Evolutionary conservation across 257 asterid genomes (phyloP).

Genomic region (Solanum piurae): DNA sequence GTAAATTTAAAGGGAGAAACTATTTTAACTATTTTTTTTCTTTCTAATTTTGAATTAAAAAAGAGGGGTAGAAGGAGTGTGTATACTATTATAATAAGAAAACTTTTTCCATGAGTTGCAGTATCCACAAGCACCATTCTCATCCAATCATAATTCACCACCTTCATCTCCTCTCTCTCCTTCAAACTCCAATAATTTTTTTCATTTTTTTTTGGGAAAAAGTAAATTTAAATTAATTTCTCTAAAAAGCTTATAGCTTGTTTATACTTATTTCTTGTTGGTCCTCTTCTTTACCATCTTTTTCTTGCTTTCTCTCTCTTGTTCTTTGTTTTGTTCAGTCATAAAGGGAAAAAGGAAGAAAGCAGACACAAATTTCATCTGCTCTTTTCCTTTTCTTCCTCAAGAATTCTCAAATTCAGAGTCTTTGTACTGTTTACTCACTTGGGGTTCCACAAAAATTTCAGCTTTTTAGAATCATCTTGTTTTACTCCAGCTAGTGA

Average conservation of each 20-base stretch:
- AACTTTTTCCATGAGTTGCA: slow-evolving; percentile 37
- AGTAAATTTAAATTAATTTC: slow-evolving; percentile 30
- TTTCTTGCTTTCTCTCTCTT: slow-evolving; percentile 16
- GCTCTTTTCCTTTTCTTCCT: slow-evolving; percentile 18
- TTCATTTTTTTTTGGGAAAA: neutral
- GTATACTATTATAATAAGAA: slow-evolving; percentile 3
- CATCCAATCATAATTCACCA: slow-evolving; percentile 73
- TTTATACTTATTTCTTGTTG: neutral
- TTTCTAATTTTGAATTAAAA: neutral
- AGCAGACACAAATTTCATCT: slow-evolving; percentile 26
- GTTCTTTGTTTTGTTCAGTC: slow-evolving; percentile 16
- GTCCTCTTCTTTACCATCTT: slow-evolving; percentile 15
- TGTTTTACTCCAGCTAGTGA: slow-evolving; percentile 17
- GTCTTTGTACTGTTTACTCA: slow-evolving; percentile 12
- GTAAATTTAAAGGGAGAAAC: no score
- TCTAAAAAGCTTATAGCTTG: slow-evolving; percentile 23
- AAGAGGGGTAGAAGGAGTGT: neutral
- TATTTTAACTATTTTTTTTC: neutral
- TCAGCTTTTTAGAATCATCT: slow-evolving; percentile 34
- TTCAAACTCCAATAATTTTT: neutral
- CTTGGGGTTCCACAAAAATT: slow-evolving; percentile 13
- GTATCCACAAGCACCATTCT: slow-evolving; percentile 62
- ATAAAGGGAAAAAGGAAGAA: slow-evolving; percentile 31
- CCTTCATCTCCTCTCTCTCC: slow-evolving; percentile 13
- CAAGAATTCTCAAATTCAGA: slow-evolving; percentile 20